Base-by-base conservation (phyloP, 1,139 yeast species). In the Magnusiomyces starmeri region DNA sequence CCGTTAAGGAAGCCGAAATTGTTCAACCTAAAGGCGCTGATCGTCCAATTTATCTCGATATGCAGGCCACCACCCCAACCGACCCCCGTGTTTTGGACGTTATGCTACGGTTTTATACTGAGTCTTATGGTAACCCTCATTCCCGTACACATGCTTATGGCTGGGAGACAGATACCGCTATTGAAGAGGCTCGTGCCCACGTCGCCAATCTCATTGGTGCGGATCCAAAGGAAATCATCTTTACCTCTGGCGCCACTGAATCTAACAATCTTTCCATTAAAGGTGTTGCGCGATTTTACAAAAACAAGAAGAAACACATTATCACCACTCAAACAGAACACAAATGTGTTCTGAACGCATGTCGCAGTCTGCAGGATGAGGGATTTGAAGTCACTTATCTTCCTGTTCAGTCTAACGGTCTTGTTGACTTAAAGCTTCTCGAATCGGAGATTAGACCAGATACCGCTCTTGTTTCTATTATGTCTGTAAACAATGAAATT, bases 231-330 rank as follows among this genome's bases (percentile, higher is more conserved):
- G 98, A 94, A 71, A 92, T 92, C 62, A 85, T 92, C 51, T 90
- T 92, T 74, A 92, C 97, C 1, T 85, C 95, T 4, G 99, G 99
- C 56, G 99, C 99, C 54, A 92, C 99, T 4, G 99, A 92, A 69
- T 82, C 95, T 45, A 92, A 92, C 72, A 92, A 94, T 68, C 86
- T 88, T 88, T 89, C 85, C 22, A 72, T 94, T 60, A 92, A 92
- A 70, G 99, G 98, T 64, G 95, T 92, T 34, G 94, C 97, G 8
- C 78, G 97, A 58, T 92, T 92, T 69, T 92, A 90, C 74, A 79
- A 80, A 57, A 86, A 85, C 64, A 84, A 94, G 47, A 92, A 92
- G 73, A 85, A 82, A 64, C 99, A 92, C 70, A 85, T 92, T 61
- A 90, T 92, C 67, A 92, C 98, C 35, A 83, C 95, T 7, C 96